phyloP scores from a whole-genome alignment of 2,329 filamentous ascomycete genomes.

The Cladosporium sp. region DNA sequence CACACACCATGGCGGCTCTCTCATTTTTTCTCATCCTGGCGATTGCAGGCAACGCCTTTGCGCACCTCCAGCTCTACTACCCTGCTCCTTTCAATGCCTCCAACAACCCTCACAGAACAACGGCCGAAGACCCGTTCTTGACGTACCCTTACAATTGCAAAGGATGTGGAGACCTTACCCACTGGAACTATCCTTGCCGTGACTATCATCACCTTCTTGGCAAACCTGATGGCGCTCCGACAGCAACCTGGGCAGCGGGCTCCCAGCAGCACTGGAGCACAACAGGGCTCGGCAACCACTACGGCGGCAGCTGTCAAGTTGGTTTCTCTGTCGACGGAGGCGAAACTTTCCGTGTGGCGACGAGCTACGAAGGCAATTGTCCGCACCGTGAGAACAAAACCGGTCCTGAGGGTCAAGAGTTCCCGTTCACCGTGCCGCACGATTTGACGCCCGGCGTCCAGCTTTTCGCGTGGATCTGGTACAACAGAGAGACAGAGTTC shows the following conservation, averaged over 20 bases:
- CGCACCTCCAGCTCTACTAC: slow-evolving; percentile 42
- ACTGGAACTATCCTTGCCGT: slow-evolving; percentile 36
- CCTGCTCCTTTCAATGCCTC: slow-evolving; percentile 41
- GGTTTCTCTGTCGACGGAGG: slow-evolving; percentile 41
- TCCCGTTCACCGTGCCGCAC: slow-evolving; percentile 42
- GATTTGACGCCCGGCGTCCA: slow-evolving; percentile 40
- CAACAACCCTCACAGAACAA: slow-evolving; percentile 41
- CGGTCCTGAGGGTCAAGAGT: slow-evolving; percentile 39
- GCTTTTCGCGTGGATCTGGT: slow-evolving; percentile 46
- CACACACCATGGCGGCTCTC: neutral
- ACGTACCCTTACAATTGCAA: slow-evolving; percentile 45
- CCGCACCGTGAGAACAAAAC: slow-evolving; percentile 38
- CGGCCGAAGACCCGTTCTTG: slow-evolving; percentile 34
- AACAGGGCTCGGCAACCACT: slow-evolving; percentile 39
- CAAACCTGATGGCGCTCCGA: slow-evolving; percentile 39
- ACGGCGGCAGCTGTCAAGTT: slow-evolving; percentile 45
- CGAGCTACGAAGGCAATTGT: slow-evolving; percentile 46
- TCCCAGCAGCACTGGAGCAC: slow-evolving; percentile 40
- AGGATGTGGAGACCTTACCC: slow-evolving; percentile 35
- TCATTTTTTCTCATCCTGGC: neutral
- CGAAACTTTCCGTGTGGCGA: slow-evolving; percentile 42
- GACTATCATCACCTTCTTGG: slow-evolving; percentile 43
- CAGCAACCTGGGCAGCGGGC: slow-evolving; percentile 42
- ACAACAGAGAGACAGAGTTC: slow-evolving; percentile 45
- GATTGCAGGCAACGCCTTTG: slow-evolving; percentile 8